Evolutionary conservation across 2,329 filamentous ascomycete species (phyloP), one percentile per base, ranked within the genome.

Genomic region (Dryadomyces quercus-mongolicae): DNA sequence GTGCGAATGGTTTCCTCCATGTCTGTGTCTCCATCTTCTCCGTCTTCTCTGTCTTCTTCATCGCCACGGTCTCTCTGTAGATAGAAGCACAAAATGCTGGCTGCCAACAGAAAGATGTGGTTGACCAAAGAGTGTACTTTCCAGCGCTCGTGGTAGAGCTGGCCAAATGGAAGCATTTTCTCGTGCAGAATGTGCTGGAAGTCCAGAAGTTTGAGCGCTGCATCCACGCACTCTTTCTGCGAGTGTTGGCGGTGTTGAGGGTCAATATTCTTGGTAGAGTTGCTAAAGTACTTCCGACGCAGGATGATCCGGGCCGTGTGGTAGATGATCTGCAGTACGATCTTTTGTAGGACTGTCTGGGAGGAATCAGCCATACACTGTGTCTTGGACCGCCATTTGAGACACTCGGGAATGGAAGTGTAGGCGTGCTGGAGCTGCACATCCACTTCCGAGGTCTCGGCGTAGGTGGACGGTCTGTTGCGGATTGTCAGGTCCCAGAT

Each of bases 91-190:
- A 78, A 60, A 16, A 78, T 70, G 70, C 76, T 77, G 8, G 72
- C 70, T 0, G 74, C 75, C 1, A 78, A 66, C 3, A 78, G 65
- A 48, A 74, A 77, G 51, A 77, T 74, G n/a, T 74, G 70, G 45
- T 67, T 65, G 0, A 71, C 67, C n/a, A 78, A 61, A 0, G 70
- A 70, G 1, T 65, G 69, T 1, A 76, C 56, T 60, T 76, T 71
- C 68, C 73, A 75, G 20, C 68, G 63, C 40, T 75, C 68, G 5
- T 68, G 63, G 53, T 70, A 64, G 5, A 79, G 52, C 9, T 68
- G 66, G 0, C 74, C 73, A 0, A 73, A 74, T 0, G 71, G 68
- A 38, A 31, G 20, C 7, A 61, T 64, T 3, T 67, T 66, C n/a
- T 65, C 58, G 16, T 69, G 55, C 38, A 68, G 31, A 4, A 67